Evolutionary conservation across 805 yeast species (phyloP), one percentile per base, ranked within the genome.

Genomic region (Wickerhamomyces strasburgensis): DNA sequence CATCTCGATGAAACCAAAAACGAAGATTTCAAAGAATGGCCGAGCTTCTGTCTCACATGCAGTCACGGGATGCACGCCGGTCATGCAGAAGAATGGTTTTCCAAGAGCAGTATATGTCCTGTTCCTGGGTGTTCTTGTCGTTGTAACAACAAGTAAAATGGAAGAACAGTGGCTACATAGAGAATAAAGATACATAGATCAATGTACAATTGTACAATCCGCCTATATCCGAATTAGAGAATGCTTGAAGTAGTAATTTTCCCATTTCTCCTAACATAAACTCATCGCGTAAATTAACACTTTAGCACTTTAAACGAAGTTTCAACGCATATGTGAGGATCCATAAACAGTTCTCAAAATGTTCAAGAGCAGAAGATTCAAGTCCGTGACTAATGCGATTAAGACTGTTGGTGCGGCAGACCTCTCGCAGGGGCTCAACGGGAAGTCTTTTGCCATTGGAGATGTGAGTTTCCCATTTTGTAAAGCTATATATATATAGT

Each of bases 11-110:
- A 52, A n/a, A 51, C 42, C 16, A 48, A 39, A 19, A 19, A 46
- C 4, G 39, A 47, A 18, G 51, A 52, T 41, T 75, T 84, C 56
- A 73, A 78, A 41, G 82, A 83, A 44, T 87, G 96, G 95, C 88
- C 90, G 48, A 85, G 93, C 48, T 87, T 87, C 61, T 90, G 98
- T 53, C 62, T 90, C 46, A 75, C 80, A 24, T 90, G 98, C 56
- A 86, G 84, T 54, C 98, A 90, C 52, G 95, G 96, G 1, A 80
- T 80, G 75, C 98, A 90, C 62, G 88, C 95, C 0, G 88, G 84
- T 4, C 98, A 90, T 57, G 97, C 97, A 0, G 88, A 85, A 45
- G 94, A 89, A 52, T 90, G 98, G 98, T 90, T 90, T 57, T 73
- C 81, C 18, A 81, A 80, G 56, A 95, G 89, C 51, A 75, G 74